Evolutionary conservation across 768 basidiomycete species (phyloP), one percentile per base, ranked within the genome.

Genomic region (Gyrodon lividus): DNA sequence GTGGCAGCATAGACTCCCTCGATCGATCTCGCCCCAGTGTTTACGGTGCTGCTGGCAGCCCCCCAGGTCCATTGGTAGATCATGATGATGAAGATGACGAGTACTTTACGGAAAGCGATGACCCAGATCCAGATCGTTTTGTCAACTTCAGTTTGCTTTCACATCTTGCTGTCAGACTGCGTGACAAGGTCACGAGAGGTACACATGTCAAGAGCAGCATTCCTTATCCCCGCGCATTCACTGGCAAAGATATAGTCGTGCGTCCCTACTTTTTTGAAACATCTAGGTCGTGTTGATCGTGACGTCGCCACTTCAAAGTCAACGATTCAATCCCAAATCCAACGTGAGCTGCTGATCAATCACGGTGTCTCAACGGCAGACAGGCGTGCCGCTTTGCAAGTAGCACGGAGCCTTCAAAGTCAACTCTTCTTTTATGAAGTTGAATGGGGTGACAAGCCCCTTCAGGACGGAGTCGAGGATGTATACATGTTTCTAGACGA

Each of bases 361-460:
- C 87, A 90, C 54, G 83, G 82, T 10, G 76, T 87, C 31, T 83
- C 84, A 3, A 84, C 84, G 0, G 86, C 79, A 54, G 92, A 95
- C 59, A 78, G 95, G 7, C 81, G 89, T 6, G 85, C 87, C 14
- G 92, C 95, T 4, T 72, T 97, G 24, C 85, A 89, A 64, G 86
- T 96, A 33, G 97, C 93, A 4, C 84, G 92, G 34, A 91, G 89
- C 51, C 75, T 98, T 33, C 94, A 98, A 64, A 86, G 82, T 52
- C 92, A 96, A 65, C 78, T 98, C 5, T 98, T 93, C 77, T 95
- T 97, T 69, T 92, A 92, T 64, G 96, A 98, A 66, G 94, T 98
- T 6, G 94, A 98, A 64, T 96, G 94, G 91, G 92, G 89, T 26
- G 84, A 85, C 44, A 82, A 85, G 17, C 76, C 85, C 1, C 71